Percentiles rank a stretch among this genome's conserved stretches.
Conservation (phyloP, 1,284 basidiomycete species). For the Amylostereum chailletii region DNA sequence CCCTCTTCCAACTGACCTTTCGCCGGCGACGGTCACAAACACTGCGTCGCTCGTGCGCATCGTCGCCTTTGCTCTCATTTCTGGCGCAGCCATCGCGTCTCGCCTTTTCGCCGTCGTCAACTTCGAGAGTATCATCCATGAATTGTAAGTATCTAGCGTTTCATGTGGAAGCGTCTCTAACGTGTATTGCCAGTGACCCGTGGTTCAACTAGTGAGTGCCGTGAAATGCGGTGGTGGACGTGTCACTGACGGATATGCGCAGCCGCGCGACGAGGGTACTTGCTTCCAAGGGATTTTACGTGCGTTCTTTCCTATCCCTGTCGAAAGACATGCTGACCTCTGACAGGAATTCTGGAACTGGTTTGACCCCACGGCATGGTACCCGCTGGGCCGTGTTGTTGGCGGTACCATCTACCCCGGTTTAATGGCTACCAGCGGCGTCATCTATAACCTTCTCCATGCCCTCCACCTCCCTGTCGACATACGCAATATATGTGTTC, state of each 20-base stretch:
- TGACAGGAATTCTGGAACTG: slow-evolving; percentile 97
- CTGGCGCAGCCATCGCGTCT: slow-evolving; percentile 89
- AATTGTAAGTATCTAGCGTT: slow-evolving; percentile 64
- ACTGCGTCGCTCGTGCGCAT: slow-evolving; percentile 81
- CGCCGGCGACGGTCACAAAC: slow-evolving; percentile 70
- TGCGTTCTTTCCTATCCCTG: slow-evolving; percentile 30
- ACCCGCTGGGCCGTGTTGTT: slow-evolving; percentile 95
- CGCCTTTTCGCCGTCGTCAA: slow-evolving; percentile 96
- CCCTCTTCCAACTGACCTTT: slow-evolving; percentile 57
- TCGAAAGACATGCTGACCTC: not conserved
- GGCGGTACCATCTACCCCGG: slow-evolving; percentile 98
- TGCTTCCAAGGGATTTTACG: slow-evolving; percentile 91
- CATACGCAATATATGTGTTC: slow-evolving; percentile 94
- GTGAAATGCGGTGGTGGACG: no score
- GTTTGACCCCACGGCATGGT: slow-evolving; percentile 99
- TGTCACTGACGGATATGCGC: not conserved
- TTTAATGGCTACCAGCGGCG: slow-evolving; percentile 94
- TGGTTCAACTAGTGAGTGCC: slow-evolving; percentile 92
- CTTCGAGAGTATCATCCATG: slow-evolving; percentile 98
- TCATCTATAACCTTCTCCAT: slow-evolving; percentile 91
- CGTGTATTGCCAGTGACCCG: slow-evolving; percentile 62
- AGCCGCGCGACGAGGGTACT: slow-evolving; percentile 88
- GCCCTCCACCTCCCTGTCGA: slow-evolving; percentile 92
- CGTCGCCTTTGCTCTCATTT: slow-evolving; percentile 80
- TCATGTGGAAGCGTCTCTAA: slow-evolving; percentile 7